phyloP scores from a whole-genome alignment of 2,329 filamentous ascomycete genomes.

The Colletotrichum sublineola region DNA sequence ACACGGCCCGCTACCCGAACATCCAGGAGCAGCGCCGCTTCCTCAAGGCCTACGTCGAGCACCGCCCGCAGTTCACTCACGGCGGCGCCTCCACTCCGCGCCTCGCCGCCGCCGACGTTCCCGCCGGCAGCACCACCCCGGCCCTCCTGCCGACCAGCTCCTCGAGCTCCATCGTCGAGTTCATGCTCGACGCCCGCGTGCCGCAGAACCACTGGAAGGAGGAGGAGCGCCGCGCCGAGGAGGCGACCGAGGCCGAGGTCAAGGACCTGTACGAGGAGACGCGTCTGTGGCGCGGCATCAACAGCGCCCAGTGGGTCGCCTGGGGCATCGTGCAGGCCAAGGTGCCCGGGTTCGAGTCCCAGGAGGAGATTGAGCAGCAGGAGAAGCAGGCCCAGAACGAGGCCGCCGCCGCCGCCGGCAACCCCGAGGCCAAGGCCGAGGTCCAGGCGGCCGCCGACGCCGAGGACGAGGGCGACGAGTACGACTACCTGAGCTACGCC shows the following conservation, averaged over 20 bases:
- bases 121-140: slow-evolving; percentile 50
- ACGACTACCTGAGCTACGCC: slow-evolving; percentile 93
- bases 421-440: slow-evolving; percentile 47
- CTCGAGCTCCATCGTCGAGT: slow-evolving; percentile 71
- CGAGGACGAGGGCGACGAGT: slow-evolving; percentile 77
- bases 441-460: slow-evolving; percentile 46
- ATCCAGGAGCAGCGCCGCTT: slow-evolving; percentile 87
- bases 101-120: slow-evolving; percentile 59
- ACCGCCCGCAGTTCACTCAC: slow-evolving; percentile 76
- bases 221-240: slow-evolving; percentile 72
- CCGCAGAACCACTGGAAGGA: slow-evolving; percentile 70
- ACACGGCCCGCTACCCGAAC: slow-evolving; percentile 79
- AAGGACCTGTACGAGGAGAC: slow-evolving; percentile 82
- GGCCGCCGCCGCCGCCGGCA: slow-evolving; percentile 39
- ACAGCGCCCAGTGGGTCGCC: slow-evolving; percentile 90
- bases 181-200: slow-evolving; percentile 84
- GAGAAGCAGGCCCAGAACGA: slow-evolving; percentile 48
- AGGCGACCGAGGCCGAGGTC: slow-evolving; percentile 75
- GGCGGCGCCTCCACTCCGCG: slow-evolving; percentile 63
- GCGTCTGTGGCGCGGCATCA: slow-evolving; percentile 86
- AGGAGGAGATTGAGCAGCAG: slow-evolving; percentile 46
- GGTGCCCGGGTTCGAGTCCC: slow-evolving; percentile 76
- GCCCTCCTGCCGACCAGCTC: slow-evolving; percentile 54
- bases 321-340: slow-evolving; percentile 98
- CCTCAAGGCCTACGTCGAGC: slow-evolving; percentile 86